phyloP scores from a whole-genome alignment of 805 yeast genomes.

The Barnettozyma salicaria region DNA sequence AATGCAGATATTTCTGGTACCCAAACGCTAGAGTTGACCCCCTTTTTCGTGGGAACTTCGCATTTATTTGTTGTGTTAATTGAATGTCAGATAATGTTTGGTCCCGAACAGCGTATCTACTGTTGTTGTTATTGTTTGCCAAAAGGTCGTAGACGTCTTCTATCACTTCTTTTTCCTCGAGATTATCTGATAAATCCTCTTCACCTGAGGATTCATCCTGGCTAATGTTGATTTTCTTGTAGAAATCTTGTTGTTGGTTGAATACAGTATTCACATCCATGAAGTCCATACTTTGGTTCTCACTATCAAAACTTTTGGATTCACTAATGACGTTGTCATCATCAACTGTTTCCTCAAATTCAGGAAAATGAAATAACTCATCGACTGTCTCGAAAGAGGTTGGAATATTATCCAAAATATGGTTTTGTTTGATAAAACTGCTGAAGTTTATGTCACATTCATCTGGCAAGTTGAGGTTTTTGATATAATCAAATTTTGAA shows the following conservation, averaged over 20 bases:
- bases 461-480: conserved; percentile 13
- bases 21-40: conserved; percentile 9
- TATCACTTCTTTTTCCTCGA: conserved; percentile 1
- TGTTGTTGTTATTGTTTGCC: not conserved
- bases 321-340: conserved; percentile 1
- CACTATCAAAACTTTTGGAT: too few relatives aligned
- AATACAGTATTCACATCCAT: too few relatives aligned
- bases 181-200: too few relatives aligned
- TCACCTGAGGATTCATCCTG: too few relatives aligned
- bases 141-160: not conserved
- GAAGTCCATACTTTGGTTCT: too few relatives aligned
- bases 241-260: too few relatives aligned
- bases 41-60: conserved; percentile 8
- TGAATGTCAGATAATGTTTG: conserved; percentile 10
- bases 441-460: conserved; percentile 11
- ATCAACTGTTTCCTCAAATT: conserved; percentile 1
- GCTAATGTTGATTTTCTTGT: too few relatives aligned
- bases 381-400: conserved; percentile 29
- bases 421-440: conserved; percentile 21
- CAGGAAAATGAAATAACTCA: conserved; percentile 29
- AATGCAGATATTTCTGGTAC: too few relatives aligned
- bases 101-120: not conserved
- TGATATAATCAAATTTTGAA: conserved; percentile 29
- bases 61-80: conserved; percentile 10
- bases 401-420: conserved; percentile 23